Evolutionary conservation across 352 stramenopile species (phyloP), one percentile per base, ranked within the genome.

Genomic region (Globisporangium echinulatum): DNA sequence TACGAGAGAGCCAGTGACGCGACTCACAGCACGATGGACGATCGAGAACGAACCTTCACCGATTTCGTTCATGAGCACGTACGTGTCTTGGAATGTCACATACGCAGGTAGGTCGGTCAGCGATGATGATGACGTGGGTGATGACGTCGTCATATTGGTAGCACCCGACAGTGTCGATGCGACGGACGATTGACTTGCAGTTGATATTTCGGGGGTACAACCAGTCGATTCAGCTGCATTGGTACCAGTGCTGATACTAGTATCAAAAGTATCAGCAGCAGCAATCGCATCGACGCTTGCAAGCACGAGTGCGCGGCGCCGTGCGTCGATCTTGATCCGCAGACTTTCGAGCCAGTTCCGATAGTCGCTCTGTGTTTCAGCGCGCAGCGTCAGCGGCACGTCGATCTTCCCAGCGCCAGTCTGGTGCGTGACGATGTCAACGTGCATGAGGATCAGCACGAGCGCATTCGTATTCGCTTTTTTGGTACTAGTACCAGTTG

Each of bases 21-120:
- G 75, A 62, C 89, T 89, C 40, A 89, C 82, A 2, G 75, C 81
- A 17, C 82, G 79, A 64, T 90, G 83, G 38, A 93, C 83, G 47
- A 93, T 88, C 43, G 83, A 91, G 49, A 93, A 93, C 0, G 81
- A 90, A 3, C 83, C 81, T 82, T 93, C 81, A 17, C 83, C 83
- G 39, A 93, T 91, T 58, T 91, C 83, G 47, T 82, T 85, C 70
- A 93, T 80, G 7, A 93, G 56, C 61, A 87, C 56, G 47, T 88
- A 92, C 61, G 80, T 87, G 44, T 60, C 50, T 5, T 68, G 67
- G 68, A 91, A 93, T 14, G 60, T 72, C n/a, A 63, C 61, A 58
- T 79, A 85, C 63, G 80, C 73, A 2, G 69, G 62, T 7, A 71
- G 72, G 46, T 85, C 75, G 1, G 68, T 44, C 40, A 25, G 15